Base-by-base conservation (phyloP, 345 rosid genomes). In the Salix arbutifolia region DNA sequence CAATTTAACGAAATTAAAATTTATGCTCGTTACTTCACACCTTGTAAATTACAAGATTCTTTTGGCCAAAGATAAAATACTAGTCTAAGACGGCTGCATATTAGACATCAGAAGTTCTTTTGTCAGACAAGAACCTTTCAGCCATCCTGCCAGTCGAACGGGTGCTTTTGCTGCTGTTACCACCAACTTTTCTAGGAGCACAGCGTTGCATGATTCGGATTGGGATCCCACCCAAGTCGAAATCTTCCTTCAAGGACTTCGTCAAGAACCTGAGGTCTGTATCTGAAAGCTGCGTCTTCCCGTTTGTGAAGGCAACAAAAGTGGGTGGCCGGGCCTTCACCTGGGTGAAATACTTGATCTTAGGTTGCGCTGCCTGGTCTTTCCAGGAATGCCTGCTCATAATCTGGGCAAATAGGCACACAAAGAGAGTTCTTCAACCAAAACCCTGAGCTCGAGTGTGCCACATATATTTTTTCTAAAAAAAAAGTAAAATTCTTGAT, bases 271-370 rank as follows among this genome's bases (percentile, higher is more conserved):
- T 85, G 33, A 96, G 72, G 73, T 96, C 94, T 4, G 94, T 87
- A 37, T 92, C 97, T 0, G 91, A 84, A 48, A 96, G 87, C 80
- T 31, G 78, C 0, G 84, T 87, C 84, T 86, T 93, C 79, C 97
- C 96, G 6, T 86, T 86, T 77, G 91, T 58, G 74, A 96, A 96
- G 77, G 98, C 94, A 0, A 96, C 92, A 78, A 96, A 96, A 73
- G 99, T 96, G 1, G 98, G 98, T 17, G 99, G 99, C 42, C 99
- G 85, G 31, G 98, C 99, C 91, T 96, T 96, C 84, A 96, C 99
- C 75, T 96, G 99, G 35, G 99, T 91, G 83, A 96, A 90, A 79
- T 93, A 96, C 83, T 96, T 96, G 70, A 96, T 89, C 90, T 91
- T 96, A 28, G 97, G 94, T 74, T 92, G 93, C 8, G 96, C 86